Conservation (phyloP, 257 asterid genomes). For the Buddleja alternifolia region DNA sequence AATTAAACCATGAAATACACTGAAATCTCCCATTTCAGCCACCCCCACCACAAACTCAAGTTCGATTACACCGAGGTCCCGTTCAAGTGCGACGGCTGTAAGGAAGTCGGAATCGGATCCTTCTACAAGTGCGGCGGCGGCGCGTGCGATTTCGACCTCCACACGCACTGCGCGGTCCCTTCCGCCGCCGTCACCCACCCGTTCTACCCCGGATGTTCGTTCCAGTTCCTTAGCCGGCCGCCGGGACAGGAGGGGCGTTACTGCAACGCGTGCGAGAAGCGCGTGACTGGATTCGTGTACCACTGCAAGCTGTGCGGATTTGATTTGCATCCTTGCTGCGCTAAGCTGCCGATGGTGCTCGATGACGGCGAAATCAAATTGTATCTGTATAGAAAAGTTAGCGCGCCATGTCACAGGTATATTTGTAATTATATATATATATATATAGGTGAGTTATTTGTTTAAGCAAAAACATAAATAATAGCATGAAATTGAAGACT, state of each 20-base stretch:
- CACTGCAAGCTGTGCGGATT: slow-evolving; percentile 83
- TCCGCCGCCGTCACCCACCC: slow-evolving; percentile 72
- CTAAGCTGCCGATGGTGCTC: slow-evolving; percentile 85
- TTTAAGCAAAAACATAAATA: too few relatives aligned
- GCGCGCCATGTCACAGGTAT: slow-evolving; percentile 69
- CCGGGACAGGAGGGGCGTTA: slow-evolving; percentile 77
- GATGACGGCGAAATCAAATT: slow-evolving; percentile 76
- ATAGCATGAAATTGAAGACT: too few relatives aligned
- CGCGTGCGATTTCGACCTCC: slow-evolving; percentile 78
- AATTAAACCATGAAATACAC: slow-evolving; percentile 77
- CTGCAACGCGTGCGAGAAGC: slow-evolving; percentile 93
- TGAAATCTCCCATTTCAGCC: slow-evolving; percentile 82
- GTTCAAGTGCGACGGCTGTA: slow-evolving; percentile 97
- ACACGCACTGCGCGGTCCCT: slow-evolving; percentile 82
- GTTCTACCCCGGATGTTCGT: slow-evolving; percentile 78
- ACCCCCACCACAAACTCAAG: slow-evolving; percentile 76
- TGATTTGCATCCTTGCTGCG: slow-evolving; percentile 96
- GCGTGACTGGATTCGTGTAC: slow-evolving; percentile 75
- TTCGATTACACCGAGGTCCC: slow-evolving; percentile 73
- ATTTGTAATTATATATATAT: neutral
- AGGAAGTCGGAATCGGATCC: slow-evolving; percentile 89
- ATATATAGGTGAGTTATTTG: too few relatives aligned
- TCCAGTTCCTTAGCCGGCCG: slow-evolving; percentile 72
- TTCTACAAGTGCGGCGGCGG: slow-evolving; percentile 55
- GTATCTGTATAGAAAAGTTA: slow-evolving; percentile 53